phyloP scores from a whole-genome alignment of 805 yeast species.

The Kodamaea kakaduensis region DNA sequence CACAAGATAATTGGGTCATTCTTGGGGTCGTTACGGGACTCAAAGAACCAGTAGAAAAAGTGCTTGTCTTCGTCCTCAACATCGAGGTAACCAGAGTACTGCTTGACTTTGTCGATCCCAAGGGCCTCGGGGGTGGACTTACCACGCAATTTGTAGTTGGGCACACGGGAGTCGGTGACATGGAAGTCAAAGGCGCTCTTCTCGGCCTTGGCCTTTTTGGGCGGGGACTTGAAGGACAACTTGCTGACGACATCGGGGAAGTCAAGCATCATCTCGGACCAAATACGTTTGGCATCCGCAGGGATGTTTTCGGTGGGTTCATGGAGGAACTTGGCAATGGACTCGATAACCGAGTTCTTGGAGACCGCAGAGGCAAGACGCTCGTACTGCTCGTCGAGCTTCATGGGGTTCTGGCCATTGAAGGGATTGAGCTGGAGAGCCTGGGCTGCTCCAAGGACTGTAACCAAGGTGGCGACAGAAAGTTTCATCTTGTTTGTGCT shows the following conservation, averaged over 20 bases:
- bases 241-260: constrained; percentile 55
- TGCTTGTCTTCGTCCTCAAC: constrained; percentile 79
- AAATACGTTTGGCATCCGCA: constrained; percentile 45
- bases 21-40: constrained; percentile 80
- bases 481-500: constrained; percentile 17
- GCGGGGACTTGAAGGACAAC: constrained; percentile 48
- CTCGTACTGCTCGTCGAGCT: constrained; percentile 8
- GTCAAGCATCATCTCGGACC: constrained; percentile 60
- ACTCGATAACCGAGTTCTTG: constrained; percentile 32
- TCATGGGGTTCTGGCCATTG: constrained; percentile 18
- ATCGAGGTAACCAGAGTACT: constrained; percentile 83
- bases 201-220: constrained; percentile 29
- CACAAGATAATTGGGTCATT: constrained; percentile 86
- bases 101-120: constrained; percentile 79
- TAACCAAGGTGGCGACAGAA: constrained; percentile 16
- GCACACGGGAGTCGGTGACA: constrained; percentile 35
- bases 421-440: constrained; percentile 21
- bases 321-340: constrained; percentile 50
- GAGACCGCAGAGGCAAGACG: constrained; percentile 7
- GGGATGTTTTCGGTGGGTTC: constrained; percentile 49
- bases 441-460: constrained; percentile 17
- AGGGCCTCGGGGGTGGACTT: constrained; percentile 57
- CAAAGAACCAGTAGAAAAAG: constrained; percentile 91
- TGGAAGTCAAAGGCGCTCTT: constrained; percentile 34
- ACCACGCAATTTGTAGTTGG: constrained; percentile 57